phyloP scores from a whole-genome alignment of 495 filamentous ascomycete species.

The Talaromyces stipitatus region DNA sequence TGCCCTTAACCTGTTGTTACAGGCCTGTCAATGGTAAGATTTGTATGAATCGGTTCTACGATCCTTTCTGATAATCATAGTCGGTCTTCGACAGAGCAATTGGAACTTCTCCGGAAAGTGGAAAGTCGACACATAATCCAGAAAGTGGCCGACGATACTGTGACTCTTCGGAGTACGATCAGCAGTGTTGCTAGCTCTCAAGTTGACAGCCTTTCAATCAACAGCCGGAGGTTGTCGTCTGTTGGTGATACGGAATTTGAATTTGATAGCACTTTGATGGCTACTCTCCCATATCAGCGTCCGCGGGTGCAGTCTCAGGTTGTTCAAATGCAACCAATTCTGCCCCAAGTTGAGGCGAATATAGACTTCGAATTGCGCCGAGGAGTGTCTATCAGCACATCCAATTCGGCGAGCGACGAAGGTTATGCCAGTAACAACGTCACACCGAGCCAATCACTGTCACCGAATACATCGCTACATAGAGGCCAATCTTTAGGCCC shows the following conservation, averaged over 20 bases:
- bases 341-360: background rate
- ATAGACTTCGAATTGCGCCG: background rate
- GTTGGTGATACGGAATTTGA: conserved; percentile 25
- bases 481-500: conserved; percentile 2
- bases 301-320: background rate
- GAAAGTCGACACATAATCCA: conserved; percentile 32
- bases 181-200: conserved; percentile 20
- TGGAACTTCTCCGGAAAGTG: conserved; percentile 23
- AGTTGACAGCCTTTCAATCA: conserved; percentile 19
- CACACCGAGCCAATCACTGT: conserved; percentile 8
- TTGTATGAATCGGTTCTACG: background rate
- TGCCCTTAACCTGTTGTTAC: conserved; percentile 36
- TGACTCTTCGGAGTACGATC: conserved; percentile 23
- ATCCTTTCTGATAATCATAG: conserved; percentile 12
- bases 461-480: conserved; percentile 15
- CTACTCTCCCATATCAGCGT: conserved; percentile 22
- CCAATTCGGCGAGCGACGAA: conserved; percentile 15
- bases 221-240: conserved; percentile 18
- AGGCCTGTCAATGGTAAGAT: conserved; percentile 37
- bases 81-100: conserved; percentile 26
- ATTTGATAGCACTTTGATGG: conserved; percentile 22
- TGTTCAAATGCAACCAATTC: background rate
- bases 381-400: background rate
- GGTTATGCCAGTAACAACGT: conserved; percentile 16
- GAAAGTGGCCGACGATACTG: conserved; percentile 33